These are phyloP conservation scores for Mortierella claussenii DNA, from an alignment of 192 early-diverging fungal genomes.

Conservation along the genomic window DNA sequence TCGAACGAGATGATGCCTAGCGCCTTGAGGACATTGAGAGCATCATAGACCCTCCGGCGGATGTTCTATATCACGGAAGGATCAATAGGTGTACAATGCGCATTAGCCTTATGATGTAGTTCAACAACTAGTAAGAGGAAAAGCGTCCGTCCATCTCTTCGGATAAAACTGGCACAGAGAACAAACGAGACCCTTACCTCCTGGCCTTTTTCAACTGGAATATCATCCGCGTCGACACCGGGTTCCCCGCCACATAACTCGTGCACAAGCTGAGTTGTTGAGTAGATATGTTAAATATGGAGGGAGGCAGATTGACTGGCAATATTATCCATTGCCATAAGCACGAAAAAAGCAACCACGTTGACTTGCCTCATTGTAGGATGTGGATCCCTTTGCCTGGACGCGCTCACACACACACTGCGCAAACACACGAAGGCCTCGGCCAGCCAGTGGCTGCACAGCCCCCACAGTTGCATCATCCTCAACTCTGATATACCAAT, in stretches of 20 bases:
- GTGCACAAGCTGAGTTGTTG: conserved; percentile 29
- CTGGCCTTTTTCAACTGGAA: conserved; percentile 12
- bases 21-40: conserved; percentile 74
- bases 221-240: conserved; percentile 8
- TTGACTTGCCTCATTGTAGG: conserved; percentile 66
- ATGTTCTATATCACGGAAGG: conserved; percentile 74
- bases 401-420: conserved; percentile 72
- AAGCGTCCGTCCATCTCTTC: not conserved
- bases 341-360: not conserved
- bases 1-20: conserved; percentile 70
- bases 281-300: not conserved
- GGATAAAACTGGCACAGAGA: not conserved
- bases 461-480: conserved; percentile 7
- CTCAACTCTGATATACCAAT: too few relatives aligned
- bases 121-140: not conserved
- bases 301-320: not conserved
- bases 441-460: conserved; percentile 6
- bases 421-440: conserved; percentile 70
- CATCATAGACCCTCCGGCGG: conserved; percentile 76
- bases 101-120: too few relatives aligned
- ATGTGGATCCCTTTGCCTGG: conserved; percentile 64
- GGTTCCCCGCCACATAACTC: conserved; percentile 16
- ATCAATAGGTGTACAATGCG: too few relatives aligned
- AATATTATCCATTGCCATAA: not conserved
- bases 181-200: conserved; percentile 21